Percentiles rank a stretch among this genome's conserved stretches.
Evolutionary conservation across 768 basidiomycete genomes (phyloP).

Genomic region (Suillus cothurnatus): DNA sequence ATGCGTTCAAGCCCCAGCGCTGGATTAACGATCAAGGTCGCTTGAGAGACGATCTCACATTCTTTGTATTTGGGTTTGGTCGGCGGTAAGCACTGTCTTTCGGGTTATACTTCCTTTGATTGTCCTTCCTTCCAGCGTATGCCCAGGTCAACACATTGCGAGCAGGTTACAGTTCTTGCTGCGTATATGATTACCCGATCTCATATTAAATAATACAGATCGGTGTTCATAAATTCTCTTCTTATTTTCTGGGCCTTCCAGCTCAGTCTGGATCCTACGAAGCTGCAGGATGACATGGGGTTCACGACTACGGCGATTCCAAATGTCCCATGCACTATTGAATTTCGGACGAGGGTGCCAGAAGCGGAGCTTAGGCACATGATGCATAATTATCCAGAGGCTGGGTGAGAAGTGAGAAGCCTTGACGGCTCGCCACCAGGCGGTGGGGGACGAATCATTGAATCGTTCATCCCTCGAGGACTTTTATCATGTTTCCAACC

Average conservation of each 20-base stretch:
- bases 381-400: background rate
- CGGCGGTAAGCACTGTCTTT: background rate
- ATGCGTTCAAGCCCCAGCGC: background rate
- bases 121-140: background rate
- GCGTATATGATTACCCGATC: background rate
- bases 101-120: background rate
- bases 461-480: too few species aligned
- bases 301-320: background rate
- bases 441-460: too few species aligned
- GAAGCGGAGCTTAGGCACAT: background rate
- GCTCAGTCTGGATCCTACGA: background rate
- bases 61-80: constrained; percentile 1
- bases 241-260: background rate
- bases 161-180: background rate
- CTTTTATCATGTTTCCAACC: too few species aligned
- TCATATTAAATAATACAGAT: background rate
- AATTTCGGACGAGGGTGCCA: background rate
- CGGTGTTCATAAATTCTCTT: background rate
- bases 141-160: background rate
- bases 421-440: background rate
- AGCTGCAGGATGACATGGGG: background rate
- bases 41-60: background rate
- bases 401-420: background rate
- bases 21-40: background rate
- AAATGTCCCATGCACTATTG: background rate